These are phyloP conservation scores for Isatis lusitanica DNA, from an alignment of 441 rosid genomes.

Conservation along the genomic window DNA sequence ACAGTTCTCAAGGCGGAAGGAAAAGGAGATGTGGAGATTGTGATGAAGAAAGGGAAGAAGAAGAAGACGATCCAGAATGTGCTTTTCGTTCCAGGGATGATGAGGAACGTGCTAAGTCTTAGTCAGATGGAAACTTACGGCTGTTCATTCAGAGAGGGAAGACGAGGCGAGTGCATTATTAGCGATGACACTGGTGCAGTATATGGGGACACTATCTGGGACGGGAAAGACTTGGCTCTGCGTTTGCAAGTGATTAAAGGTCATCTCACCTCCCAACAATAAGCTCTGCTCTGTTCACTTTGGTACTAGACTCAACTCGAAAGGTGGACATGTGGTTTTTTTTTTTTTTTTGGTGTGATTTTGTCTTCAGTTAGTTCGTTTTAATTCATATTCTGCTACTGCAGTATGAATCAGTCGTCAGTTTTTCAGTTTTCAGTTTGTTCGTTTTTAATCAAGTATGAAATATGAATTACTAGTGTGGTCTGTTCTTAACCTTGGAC, in stretches of 20 bases:
- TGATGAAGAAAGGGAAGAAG: neutral
- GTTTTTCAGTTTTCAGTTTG: too few relatives aligned
- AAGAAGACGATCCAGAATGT: neutral
- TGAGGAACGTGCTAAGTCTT: slow-evolving; percentile 20
- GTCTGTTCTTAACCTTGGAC: too few relatives aligned
- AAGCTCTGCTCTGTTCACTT: neutral
- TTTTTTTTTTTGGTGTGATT: too few relatives aligned
- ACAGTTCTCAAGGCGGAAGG: neutral
- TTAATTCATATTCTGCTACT: too few relatives aligned
- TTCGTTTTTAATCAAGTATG: too few relatives aligned
- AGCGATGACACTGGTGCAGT: neutral
- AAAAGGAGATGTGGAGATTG: neutral
- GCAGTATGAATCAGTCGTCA: too few relatives aligned
- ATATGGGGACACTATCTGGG: neutral
- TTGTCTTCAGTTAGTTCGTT: too few relatives aligned
- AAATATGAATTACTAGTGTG: too few relatives aligned
- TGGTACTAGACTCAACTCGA: neutral
- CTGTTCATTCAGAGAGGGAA: neutral
- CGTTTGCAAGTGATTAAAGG: neutral
- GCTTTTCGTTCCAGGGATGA: slow-evolving; percentile 8
- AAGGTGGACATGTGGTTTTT: too few relatives aligned
- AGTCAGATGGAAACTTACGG: neutral
- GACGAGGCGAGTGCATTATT: neutral
- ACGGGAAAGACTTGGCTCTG: neutral
- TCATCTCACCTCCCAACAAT: neutral